A percentile compares a stretch with the other conserved stretches of the same genome.
phyloP scores from a whole-genome alignment of 2,329 filamentous ascomycete species.

The Endoconidiophora polonica region DNA sequence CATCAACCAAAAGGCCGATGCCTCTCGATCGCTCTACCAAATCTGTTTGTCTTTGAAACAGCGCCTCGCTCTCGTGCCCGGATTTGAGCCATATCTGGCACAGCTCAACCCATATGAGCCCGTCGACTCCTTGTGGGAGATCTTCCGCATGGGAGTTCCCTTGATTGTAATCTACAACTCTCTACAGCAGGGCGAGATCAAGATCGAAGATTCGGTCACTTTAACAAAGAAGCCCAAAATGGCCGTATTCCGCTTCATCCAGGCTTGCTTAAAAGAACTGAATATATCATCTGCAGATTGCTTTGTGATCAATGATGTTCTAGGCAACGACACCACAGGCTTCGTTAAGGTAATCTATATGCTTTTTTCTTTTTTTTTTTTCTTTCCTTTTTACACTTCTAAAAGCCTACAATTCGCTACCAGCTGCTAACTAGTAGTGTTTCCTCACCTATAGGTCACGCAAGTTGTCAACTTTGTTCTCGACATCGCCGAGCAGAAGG shows the following conservation, averaged over 20 bases:
- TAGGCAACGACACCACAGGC: conserved; percentile 86
- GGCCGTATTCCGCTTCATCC: conserved; percentile 81
- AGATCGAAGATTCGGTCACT: conserved; percentile 44
- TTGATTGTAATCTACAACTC: conserved; percentile 81
- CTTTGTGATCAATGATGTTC: conserved; percentile 82
- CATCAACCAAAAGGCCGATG: conserved; percentile 92
- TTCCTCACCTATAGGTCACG: conserved; percentile 38
- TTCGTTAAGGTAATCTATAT: conserved; percentile 64
- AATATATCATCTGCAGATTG: conserved; percentile 65
- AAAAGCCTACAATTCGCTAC: not conserved
- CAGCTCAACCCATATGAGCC: conserved; percentile 58
- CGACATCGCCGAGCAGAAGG: conserved; percentile 65
- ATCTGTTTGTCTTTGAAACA: conserved; percentile 77
- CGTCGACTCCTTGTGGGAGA: conserved; percentile 80
- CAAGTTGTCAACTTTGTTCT: conserved; percentile 86
- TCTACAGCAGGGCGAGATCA: conserved; percentile 53
- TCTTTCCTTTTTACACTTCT: not conserved
- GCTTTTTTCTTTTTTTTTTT: too few species aligned
- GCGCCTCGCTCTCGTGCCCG: conserved; percentile 67
- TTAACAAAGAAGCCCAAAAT: conserved; percentile 70
- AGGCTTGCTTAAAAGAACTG: conserved; percentile 72
- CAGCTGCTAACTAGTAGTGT: conserved; percentile 4
- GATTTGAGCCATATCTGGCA: conserved; percentile 58
- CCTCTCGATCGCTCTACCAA: conserved; percentile 81
- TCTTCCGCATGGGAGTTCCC: conserved; percentile 68